A percentile compares a stretch with the other conserved stretches of the same genome.
Evolutionary conservation across 2,329 filamentous ascomycete genomes (phyloP).

Genomic region (Verticillium isaacii): DNA sequence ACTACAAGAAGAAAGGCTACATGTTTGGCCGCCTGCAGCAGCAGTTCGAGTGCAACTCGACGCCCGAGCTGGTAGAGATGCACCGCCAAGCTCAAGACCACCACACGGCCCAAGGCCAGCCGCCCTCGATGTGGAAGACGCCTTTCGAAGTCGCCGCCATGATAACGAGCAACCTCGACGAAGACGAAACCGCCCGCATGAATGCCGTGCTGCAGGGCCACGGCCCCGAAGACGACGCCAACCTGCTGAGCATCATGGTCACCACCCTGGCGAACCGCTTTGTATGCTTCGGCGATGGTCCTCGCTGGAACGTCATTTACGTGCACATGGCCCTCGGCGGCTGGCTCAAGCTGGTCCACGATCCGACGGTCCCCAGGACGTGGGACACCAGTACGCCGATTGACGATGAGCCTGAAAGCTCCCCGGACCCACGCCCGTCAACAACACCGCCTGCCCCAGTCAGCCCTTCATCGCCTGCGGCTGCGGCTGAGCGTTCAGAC

Average conservation of each 20-base stretch:
- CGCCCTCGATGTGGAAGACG: constrained; percentile 7
- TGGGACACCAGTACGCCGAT: not conserved
- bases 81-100: not conserved
- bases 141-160: constrained; percentile 3
- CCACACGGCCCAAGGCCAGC: not conserved
- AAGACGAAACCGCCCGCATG: not conserved
- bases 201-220: constrained; percentile 3
- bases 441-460: not conserved
- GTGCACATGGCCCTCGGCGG: constrained; percentile 6
- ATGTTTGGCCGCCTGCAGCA: constrained; percentile 9
- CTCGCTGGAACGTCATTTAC: constrained; percentile 5
- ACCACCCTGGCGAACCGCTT: constrained; percentile 4
- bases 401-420: not conserved
- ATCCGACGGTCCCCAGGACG: not conserved
- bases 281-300: constrained; percentile 9
- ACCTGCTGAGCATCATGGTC: not conserved
- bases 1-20: constrained; percentile 9
- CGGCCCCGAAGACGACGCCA: not conserved
- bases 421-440: not conserved
- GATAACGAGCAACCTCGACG: not conserved
- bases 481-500: not conserved
- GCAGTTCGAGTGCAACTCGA: constrained; percentile 4
- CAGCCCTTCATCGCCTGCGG: not conserved
- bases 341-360: constrained; percentile 5
- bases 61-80: not conserved